These are phyloP conservation scores for Effrenium voratum DNA, from an alignment of 73 alveolate genomes.

Conservation along the genomic window DNA sequence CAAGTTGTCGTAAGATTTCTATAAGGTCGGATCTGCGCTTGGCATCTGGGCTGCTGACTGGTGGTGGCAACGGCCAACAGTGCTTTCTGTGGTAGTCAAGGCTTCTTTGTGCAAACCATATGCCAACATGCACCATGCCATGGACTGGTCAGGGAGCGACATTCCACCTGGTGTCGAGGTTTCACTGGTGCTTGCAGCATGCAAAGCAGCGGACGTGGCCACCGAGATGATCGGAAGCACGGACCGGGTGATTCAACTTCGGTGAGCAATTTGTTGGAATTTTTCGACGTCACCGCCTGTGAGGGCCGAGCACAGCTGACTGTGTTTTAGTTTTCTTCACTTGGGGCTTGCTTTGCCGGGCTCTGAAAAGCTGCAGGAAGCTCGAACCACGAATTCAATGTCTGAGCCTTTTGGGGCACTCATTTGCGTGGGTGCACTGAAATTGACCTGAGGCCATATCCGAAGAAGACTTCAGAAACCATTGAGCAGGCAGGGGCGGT, in stretches of 20 bases:
- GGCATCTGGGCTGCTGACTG: conserved; percentile 84
- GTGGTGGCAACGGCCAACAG: conserved; percentile 80
- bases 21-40: conserved; percentile 48
- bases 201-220: conserved; percentile 70
- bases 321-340: neutral
- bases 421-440: neutral
- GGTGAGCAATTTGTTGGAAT: neutral
- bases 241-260: neutral
- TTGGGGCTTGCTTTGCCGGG: neutral
- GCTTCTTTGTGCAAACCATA: neutral
- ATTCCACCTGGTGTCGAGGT: neutral
- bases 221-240: conserved; percentile 72
- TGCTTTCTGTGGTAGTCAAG: neutral
- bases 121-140: neutral
- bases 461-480: conserved; percentile 33
- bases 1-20: neutral
- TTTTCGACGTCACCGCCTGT: neutral
- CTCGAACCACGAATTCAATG: conserved; percentile 56
- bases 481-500: conserved; percentile 18
- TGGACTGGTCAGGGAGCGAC: neutral
- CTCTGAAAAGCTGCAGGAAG: neutral
- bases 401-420: neutral
- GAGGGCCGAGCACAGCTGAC: neutral
- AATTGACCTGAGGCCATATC: conserved; percentile 34
- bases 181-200: conserved; percentile 35